These are phyloP conservation scores for Myriosclerotinia duriaeana DNA, from an alignment of 2,329 filamentous ascomycete species.

Conservation along the genomic window DNA sequence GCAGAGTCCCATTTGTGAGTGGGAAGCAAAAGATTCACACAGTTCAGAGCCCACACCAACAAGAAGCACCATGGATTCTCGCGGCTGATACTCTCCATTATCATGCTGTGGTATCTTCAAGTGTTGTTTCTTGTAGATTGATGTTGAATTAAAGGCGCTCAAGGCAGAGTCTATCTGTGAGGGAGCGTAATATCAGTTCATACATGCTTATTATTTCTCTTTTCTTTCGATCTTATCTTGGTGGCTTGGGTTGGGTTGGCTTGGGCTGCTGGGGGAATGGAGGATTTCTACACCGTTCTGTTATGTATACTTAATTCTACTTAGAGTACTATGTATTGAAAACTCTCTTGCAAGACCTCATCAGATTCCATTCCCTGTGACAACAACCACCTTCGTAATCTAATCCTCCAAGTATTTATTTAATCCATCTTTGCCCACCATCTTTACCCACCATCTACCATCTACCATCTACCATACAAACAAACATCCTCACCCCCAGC, in stretches of 20 bases:
- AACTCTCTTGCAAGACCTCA: too few species aligned
- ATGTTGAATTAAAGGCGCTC: background rate
- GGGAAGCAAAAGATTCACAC: too few species aligned
- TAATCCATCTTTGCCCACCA: background rate
- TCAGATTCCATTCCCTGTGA: too few species aligned
- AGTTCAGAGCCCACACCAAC: too few species aligned
- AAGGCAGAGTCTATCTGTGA: slow-evolving; percentile 3
- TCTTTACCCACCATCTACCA: too few species aligned
- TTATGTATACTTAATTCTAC: too few species aligned
- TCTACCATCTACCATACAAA: background rate
- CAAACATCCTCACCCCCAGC: background rate
- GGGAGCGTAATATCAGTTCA: background rate
- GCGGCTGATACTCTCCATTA: background rate
- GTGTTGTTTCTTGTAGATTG: background rate
- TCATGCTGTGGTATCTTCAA: background rate
- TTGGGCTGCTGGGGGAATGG: too few species aligned
- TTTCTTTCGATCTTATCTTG: too few species aligned
- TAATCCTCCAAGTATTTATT: background rate
- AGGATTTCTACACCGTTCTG: too few species aligned
- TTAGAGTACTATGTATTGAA: too few species aligned
- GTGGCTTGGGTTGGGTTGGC: too few species aligned
- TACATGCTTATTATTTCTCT: background rate
- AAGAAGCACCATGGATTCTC: background rate
- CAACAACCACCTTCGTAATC: too few species aligned
- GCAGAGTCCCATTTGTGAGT: background rate